phyloP scores from a whole-genome alignment of 2,329 filamentous ascomycete genomes.

The Clarireedia hainanense region DNA sequence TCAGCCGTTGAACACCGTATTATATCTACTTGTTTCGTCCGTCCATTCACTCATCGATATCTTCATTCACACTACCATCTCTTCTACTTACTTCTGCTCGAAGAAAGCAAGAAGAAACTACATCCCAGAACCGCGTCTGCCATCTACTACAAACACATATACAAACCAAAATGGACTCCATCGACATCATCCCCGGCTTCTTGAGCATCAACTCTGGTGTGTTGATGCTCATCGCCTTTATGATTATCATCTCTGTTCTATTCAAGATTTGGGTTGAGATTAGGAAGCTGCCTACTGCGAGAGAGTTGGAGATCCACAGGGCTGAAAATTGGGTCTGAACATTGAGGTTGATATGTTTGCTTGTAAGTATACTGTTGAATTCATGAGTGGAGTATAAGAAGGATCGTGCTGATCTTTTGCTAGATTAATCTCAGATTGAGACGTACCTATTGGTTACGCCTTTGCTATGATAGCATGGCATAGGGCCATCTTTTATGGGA shows the following conservation, averaged over 20 bases:
- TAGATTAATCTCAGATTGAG: no score
- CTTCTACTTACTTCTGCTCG: background rate
- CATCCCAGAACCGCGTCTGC: background rate
- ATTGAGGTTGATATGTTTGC: background rate
- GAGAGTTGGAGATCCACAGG: slow-evolving; percentile 1
- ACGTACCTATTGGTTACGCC: no score
- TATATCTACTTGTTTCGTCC: no score
- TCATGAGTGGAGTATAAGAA: no score
- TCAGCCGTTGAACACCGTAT: no score
- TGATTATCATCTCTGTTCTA: slow-evolving; percentile 1
- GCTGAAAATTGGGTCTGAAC: background rate
- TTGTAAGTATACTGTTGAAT: no score
- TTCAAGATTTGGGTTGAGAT: slow-evolving; percentile 1
- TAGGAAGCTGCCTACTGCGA: background rate
- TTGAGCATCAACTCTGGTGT: slow-evolving; percentile 1
- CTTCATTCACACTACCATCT: no score
- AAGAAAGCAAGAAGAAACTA: background rate
- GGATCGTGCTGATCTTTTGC: no score
- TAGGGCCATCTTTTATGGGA: no score
- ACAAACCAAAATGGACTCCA: background rate
- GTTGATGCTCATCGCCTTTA: slow-evolving; percentile 1
- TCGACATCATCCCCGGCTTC: slow-evolving; percentile 6
- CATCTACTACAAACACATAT: background rate
- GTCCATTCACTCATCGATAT: background rate
- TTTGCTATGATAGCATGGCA: no score